A percentile compares a stretch with the other conserved stretches of the same genome.
Conservation (phyloP, 257 asterid species). For the Striga asiatica region DNA sequence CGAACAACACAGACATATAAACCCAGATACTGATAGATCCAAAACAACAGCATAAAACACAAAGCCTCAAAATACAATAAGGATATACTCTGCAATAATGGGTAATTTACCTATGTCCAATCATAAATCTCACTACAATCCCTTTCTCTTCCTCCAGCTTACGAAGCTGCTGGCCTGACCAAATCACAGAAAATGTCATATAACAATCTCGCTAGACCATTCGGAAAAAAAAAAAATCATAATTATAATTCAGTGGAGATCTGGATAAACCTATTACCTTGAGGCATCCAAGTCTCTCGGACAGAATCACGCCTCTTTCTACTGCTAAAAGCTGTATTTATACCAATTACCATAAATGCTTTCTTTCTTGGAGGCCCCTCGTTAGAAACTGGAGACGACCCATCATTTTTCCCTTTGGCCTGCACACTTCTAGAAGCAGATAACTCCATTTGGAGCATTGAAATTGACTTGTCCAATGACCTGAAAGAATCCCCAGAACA, state of each 20-base stretch:
- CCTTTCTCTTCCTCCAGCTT: constrained; percentile 70
- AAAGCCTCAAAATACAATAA: too few species aligned
- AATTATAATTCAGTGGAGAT: too few species aligned
- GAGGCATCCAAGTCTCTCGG: constrained; percentile 82
- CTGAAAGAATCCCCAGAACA: constrained; percentile 20
- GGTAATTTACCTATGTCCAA: constrained; percentile 62
- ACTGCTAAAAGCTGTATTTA: constrained; percentile 76
- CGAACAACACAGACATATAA: too few species aligned
- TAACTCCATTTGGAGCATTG: constrained; percentile 94
- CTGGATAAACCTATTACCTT: too few species aligned
- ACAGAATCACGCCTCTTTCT: constrained; percentile 79
- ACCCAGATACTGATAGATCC: too few species aligned
- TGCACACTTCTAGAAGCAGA: constrained; percentile 57
- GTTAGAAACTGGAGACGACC: constrained; percentile 24
- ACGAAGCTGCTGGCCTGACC: constrained; percentile 42
- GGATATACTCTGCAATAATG: not conserved
- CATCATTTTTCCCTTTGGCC: constrained; percentile 29
- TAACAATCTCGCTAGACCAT: too few species aligned
- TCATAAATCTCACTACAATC: constrained; percentile 67
- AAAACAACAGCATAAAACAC: too few species aligned
- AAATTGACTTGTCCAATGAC: constrained; percentile 81
- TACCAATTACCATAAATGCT: constrained; percentile 60
- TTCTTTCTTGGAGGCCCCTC: constrained; percentile 29
- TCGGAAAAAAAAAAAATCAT: not conserved
- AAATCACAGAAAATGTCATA: not conserved